Percentiles rank a stretch among this genome's conserved stretches.
These are phyloP conservation scores for Ganoderma lucidum DNA, from an alignment of 1,284 basidiomycete genomes.

Conservation along the genomic window DNA sequence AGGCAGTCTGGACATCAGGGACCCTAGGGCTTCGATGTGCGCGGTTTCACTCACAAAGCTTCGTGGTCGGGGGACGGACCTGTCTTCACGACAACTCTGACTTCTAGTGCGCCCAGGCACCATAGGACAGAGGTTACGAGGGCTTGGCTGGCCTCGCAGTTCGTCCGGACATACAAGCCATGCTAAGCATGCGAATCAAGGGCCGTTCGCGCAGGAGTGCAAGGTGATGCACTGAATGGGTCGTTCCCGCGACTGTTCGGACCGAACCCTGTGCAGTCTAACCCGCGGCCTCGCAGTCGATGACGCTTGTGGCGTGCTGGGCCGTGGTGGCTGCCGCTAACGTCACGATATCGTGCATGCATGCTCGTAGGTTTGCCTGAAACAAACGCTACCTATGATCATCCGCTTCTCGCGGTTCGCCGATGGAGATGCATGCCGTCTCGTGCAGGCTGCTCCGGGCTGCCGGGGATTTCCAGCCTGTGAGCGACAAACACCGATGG, in stretches of 20 bases:
- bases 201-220: slow-evolving; percentile 1
- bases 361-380: background rate
- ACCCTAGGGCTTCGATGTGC: background rate
- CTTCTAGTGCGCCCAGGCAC: background rate
- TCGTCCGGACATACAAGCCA: background rate
- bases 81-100: background rate
- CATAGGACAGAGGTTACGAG: background rate
- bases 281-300: background rate
- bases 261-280: background rate
- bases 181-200: background rate
- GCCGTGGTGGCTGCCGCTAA: background rate
- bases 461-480: background rate
- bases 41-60: background rate
- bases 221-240: background rate
- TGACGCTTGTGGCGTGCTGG: background rate
- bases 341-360: background rate
- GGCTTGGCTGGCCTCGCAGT: background rate
- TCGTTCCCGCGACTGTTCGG: background rate
- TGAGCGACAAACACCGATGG: background rate
- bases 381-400: background rate
- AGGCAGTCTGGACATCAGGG: background rate
- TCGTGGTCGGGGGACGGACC: background rate
- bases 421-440: background rate
- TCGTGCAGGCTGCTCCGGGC: background rate
- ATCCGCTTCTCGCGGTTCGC: background rate